Percentiles rank a stretch among this genome's conserved stretches.
phyloP scores from a whole-genome alignment of 2,329 filamentous ascomycete genomes.

The Fusarium devonianum region DNA sequence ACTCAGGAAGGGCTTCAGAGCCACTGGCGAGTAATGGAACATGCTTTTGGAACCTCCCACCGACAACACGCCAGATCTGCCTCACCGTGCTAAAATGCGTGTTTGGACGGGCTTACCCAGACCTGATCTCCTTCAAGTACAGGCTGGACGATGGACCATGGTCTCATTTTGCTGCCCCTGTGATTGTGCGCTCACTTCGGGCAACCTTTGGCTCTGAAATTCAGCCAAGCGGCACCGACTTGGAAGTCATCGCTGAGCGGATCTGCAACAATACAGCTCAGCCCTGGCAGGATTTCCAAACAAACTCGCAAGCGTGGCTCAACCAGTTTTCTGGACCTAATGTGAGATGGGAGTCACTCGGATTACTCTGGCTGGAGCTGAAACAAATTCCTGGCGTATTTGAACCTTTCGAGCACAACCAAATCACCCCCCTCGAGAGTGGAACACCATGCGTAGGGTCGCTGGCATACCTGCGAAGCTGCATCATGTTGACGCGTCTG shows the following conservation, averaged over 20 bases:
- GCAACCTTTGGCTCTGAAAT: background rate
- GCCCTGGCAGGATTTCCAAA: constrained; percentile 44
- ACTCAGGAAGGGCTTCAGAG: background rate
- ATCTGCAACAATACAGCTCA: constrained; percentile 47
- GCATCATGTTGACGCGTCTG: constrained; percentile 5
- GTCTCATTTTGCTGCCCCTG: constrained; percentile 1
- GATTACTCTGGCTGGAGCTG: constrained; percentile 41
- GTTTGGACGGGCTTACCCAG: constrained; percentile 4
- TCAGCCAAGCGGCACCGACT: background rate
- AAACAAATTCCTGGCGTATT: constrained; percentile 10
- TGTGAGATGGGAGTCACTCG: constrained; percentile 50
- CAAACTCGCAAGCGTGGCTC: constrained; percentile 44
- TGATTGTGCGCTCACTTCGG: constrained; percentile 3
- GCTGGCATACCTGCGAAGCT: constrained; percentile 6
- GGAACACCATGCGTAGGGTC: background rate
- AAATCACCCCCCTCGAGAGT: background rate
- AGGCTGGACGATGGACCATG: too few species aligned
- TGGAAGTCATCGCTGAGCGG: constrained; percentile 15
- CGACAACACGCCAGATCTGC: constrained; percentile 2
- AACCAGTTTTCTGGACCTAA: constrained; percentile 46
- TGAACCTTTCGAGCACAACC: background rate
- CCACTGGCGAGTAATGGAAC: background rate
- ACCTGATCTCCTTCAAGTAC: too few species aligned
- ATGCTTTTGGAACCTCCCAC: constrained; percentile 3
- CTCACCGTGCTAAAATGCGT: constrained; percentile 12